Conservation (phyloP, 371 early-diverging fungal species). For the Mortierella sp. region DNA sequence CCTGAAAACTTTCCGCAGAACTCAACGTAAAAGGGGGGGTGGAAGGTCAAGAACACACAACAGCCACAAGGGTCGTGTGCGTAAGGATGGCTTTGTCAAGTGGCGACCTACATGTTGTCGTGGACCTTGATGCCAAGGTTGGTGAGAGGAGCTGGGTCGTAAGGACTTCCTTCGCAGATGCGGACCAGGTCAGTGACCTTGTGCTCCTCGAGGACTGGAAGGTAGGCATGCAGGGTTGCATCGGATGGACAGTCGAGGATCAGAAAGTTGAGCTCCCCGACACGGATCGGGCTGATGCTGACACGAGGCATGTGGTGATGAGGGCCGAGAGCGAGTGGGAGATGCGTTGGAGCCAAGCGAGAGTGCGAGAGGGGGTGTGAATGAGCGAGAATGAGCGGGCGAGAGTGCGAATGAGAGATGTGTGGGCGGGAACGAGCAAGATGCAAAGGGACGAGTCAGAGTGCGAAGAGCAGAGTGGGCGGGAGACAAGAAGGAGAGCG, state of each 20-base stretch:
- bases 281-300: constrained; percentile 43
- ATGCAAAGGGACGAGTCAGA: too few species aligned
- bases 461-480: too few species aligned
- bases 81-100: too few species aligned
- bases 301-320: constrained; percentile 29
- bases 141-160: constrained; percentile 58
- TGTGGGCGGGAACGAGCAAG: too few species aligned
- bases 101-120: constrained; percentile 57
- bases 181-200: constrained; percentile 66
- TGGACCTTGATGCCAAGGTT: constrained; percentile 63
- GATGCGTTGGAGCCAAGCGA: too few species aligned
- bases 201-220: constrained; percentile 60
- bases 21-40: background rate
- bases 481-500: too few species aligned
- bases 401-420: too few species aligned
- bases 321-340: too few species aligned
- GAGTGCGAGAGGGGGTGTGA: too few species aligned
- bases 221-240: constrained; percentile 57
- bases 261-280: constrained; percentile 56
- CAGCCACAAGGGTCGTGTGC: too few species aligned
- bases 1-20: background rate
- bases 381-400: too few species aligned
- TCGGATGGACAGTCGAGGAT: constrained; percentile 72
- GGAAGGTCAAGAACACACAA: too few species aligned
- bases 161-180: constrained; percentile 64